Evolutionary conservation across 306 rosid species (phyloP).

Genomic region (Trichosanthes truncata): DNA sequence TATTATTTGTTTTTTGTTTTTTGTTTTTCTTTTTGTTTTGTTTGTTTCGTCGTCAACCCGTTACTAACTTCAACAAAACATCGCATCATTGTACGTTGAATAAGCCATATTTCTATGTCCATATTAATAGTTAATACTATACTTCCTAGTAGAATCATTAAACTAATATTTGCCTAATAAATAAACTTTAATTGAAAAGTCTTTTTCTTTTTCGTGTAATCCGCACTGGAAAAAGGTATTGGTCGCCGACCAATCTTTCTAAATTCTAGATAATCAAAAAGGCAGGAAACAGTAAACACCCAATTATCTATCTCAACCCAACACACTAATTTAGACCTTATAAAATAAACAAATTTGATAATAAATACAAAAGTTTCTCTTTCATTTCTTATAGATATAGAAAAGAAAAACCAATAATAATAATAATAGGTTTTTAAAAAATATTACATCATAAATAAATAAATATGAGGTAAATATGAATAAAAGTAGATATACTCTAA

Average conservation of each 20-base stretch:
- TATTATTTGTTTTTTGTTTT: no score
- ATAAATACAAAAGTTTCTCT: background rate
- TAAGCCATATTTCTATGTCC: background rate
- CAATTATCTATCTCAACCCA: background rate
- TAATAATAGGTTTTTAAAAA: no score
- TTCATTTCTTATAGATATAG: background rate
- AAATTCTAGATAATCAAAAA: background rate
- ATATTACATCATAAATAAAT: no score
- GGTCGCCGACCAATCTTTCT: background rate
- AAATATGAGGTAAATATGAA: no score
- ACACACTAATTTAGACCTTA: background rate
- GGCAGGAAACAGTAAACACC: background rate
- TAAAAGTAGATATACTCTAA: no score
- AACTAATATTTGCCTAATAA: background rate
- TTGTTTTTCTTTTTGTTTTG: no score
- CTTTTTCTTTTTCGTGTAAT: background rate
- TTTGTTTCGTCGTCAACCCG: background rate
- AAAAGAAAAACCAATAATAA: no score
- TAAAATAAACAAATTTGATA: background rate
- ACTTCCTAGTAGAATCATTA: background rate
- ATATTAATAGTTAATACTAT: background rate
- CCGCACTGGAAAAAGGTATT: background rate
- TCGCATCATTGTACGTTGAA: background rate
- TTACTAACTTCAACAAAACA: background rate
- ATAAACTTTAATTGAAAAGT: background rate